phyloP scores from a whole-genome alignment of 345 rosid species.

The Arabidopsis suecica region DNA sequence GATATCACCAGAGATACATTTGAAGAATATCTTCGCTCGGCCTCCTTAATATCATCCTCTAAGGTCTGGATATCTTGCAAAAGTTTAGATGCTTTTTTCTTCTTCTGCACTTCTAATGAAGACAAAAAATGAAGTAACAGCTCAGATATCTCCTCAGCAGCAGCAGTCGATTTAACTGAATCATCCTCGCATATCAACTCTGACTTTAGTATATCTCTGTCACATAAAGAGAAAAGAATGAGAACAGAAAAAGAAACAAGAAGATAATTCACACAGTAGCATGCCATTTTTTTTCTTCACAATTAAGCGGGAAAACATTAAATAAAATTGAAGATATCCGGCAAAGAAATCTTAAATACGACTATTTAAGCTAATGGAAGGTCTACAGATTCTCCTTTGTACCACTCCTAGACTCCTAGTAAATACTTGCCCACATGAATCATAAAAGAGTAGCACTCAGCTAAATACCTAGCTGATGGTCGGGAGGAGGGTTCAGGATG shows the following conservation, averaged over 20 bases:
- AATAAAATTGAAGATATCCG: constrained; percentile 9
- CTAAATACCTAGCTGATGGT: constrained; percentile 72
- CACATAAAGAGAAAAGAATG: constrained; percentile 30
- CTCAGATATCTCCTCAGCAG: constrained; percentile 63
- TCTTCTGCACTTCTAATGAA: constrained; percentile 62
- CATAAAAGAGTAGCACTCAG: constrained; percentile 18
- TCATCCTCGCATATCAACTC: constrained; percentile 58
- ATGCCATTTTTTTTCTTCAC: constrained; percentile 19
- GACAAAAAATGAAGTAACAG: constrained; percentile 69
- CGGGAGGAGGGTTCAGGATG: constrained; percentile 78
- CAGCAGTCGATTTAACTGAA: constrained; percentile 41
- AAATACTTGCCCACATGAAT: neutral
- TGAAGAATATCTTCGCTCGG: constrained; percentile 54
- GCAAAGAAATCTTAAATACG: constrained; percentile 23
- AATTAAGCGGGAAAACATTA: neutral
- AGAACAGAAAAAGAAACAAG: constrained; percentile 30
- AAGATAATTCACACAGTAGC: neutral
- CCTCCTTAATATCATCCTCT: constrained; percentile 77
- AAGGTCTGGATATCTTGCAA: constrained; percentile 59
- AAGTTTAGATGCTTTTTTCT: constrained; percentile 67
- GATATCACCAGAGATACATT: constrained; percentile 44
- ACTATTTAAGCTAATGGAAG: constrained; percentile 1
- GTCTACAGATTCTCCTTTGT: constrained; percentile 18
- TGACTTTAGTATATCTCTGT: constrained; percentile 87
- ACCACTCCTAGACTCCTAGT: constrained; percentile 31